phyloP scores from a whole-genome alignment of 2,329 filamentous ascomycete species.

The Xenosphaeropsis pyriputrescens region DNA sequence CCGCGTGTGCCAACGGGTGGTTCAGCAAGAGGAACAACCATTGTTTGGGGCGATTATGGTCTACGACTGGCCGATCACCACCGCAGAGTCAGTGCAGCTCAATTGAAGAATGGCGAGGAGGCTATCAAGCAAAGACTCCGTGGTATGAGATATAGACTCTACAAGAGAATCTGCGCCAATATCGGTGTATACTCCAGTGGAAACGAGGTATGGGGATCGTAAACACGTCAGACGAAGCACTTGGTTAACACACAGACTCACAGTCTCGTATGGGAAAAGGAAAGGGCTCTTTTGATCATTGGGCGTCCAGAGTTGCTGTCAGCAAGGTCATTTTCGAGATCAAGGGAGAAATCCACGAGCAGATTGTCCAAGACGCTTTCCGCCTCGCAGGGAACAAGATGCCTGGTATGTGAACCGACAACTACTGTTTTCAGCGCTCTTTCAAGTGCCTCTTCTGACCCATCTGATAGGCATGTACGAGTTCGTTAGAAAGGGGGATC shows the following conservation, averaged over 20 bases:
- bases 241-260: background rate
- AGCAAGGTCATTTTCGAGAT: constrained; percentile 89
- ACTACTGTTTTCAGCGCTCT: constrained; percentile 6
- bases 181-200: constrained; percentile 92
- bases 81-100: constrained; percentile 72
- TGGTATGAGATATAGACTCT: constrained; percentile 84
- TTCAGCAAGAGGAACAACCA: constrained; percentile 81
- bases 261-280: constrained; percentile 96
- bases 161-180: constrained; percentile 82
- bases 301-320: constrained; percentile 80
- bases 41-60: constrained; percentile 93
- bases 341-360: constrained; percentile 84
- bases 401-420: constrained; percentile 50
- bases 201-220: constrained; percentile 52
- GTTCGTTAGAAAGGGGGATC: constrained; percentile 85
- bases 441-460: background rate
- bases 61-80: constrained; percentile 89
- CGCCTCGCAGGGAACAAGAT: constrained; percentile 88
- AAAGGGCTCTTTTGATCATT: constrained; percentile 94
- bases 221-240: background rate
- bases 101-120: constrained; percentile 83
- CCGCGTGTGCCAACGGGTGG: constrained; percentile 82
- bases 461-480: constrained; percentile 57
- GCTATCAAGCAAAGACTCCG: constrained; percentile 80
- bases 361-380: constrained; percentile 87